Conservation (phyloP, 192 early-diverging fungal genomes). For the Chytriomyces hyalinus region DNA sequence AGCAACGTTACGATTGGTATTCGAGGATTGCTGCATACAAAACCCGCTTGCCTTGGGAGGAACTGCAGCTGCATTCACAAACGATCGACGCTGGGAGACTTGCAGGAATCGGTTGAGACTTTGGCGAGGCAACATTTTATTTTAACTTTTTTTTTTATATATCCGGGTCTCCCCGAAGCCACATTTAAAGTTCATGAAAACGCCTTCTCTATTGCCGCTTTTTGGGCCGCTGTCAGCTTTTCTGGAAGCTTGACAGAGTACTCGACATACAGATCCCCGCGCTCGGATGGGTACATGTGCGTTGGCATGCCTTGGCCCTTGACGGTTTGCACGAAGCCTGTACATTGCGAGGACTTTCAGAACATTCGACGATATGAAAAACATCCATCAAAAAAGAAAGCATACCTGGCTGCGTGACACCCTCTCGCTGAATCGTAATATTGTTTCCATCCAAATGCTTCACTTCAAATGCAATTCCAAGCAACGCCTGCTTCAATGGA, state of each 20-base stretch:
- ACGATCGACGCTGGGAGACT: no score
- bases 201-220: constrained; percentile 8
- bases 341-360: not conserved
- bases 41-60: no score
- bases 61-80: no score
- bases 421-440: constrained; percentile 52
- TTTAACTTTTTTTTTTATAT: no score
- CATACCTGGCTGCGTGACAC: constrained; percentile 57
- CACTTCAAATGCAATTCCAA: constrained; percentile 78
- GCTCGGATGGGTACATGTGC: constrained; percentile 57
- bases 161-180: not conserved
- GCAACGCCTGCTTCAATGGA: constrained; percentile 75
- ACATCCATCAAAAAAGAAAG: not conserved
- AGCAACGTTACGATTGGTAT: no score
- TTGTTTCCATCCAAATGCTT: constrained; percentile 78
- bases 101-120: no score
- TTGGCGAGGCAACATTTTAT: no score
- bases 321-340: constrained; percentile 80
- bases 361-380: not conserved
- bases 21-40: no score
- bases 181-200: constrained; percentile 6
- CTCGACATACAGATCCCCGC: constrained; percentile 85
- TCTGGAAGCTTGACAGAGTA: constrained; percentile 87
- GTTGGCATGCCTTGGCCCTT: constrained; percentile 89
- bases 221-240: constrained; percentile 52